phyloP scores from a whole-genome alignment of 2,329 filamentous ascomycete genomes.

The Pezicula neosporulosa region DNA sequence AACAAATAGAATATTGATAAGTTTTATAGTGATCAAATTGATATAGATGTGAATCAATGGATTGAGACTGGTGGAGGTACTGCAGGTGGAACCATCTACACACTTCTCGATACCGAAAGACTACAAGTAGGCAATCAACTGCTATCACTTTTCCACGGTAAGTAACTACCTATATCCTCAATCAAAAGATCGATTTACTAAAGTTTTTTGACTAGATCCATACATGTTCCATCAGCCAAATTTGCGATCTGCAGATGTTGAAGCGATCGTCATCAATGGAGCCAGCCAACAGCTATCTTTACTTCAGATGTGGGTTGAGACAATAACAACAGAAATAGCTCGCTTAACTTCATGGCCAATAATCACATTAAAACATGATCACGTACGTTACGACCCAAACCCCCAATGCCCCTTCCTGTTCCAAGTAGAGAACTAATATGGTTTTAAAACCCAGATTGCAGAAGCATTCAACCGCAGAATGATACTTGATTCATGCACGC shows the following conservation, averaged over 20 bases:
- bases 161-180: conserved; percentile 36
- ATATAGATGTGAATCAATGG: neutral
- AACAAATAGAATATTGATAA: conserved; percentile 16
- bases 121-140: neutral
- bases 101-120: neutral
- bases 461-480: conserved; percentile 45
- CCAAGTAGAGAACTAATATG: neutral
- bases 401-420: neutral
- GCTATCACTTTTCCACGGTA: neutral
- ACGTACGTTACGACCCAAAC: conserved; percentile 35
- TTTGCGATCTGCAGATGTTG: conserved; percentile 44
- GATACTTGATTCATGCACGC: conserved; percentile 9
- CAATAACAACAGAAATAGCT: conserved; percentile 16
- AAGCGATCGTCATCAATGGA: conserved; percentile 3
- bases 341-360: conserved; percentile 44
- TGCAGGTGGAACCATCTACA: neutral
- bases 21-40: neutral
- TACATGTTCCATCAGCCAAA: conserved; percentile 57
- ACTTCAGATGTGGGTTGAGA: conserved; percentile 22
- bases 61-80: neutral
- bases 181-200: conserved; percentile 37
- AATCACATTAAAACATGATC: conserved; percentile 46
- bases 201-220: conserved; percentile 15
- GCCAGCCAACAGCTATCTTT: conserved; percentile 8
- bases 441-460: neutral